A percentile compares a stretch with the other conserved stretches of the same genome.
phyloP scores from a whole-genome alignment of 2,329 filamentous ascomycete species.

The Moelleriella libera region DNA sequence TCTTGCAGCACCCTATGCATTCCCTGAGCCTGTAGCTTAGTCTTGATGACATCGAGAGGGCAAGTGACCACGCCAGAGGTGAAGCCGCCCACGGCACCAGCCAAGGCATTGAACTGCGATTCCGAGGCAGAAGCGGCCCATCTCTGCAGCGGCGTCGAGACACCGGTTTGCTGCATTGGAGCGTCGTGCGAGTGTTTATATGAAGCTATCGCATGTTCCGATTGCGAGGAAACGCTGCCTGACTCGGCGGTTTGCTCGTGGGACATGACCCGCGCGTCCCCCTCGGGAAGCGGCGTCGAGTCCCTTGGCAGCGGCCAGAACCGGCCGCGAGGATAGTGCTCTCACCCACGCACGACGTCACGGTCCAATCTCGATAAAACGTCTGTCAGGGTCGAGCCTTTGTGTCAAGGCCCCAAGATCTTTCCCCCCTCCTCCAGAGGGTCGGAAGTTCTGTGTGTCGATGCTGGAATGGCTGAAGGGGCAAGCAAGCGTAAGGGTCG shows the following conservation, averaged over 20 bases:
- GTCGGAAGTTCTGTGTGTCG: no score
- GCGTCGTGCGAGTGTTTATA: slow-evolving; percentile 17
- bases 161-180: slow-evolving; percentile 16
- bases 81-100: slow-evolving; percentile 79
- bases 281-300: no score
- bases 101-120: slow-evolving; percentile 64
- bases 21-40: slow-evolving; percentile 90
- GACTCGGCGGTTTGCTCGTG: slow-evolving; percentile 29
- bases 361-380: no score
- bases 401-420: no score
- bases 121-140: slow-evolving; percentile 44
- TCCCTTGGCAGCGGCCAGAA: no score
- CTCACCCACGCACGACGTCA: no score
- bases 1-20: slow-evolving; percentile 49
- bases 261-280: slow-evolving; percentile 27
- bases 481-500: no score
- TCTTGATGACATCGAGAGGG: slow-evolving; percentile 97
- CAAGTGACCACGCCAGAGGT: slow-evolving; percentile 91
- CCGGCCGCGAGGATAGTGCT: no score
- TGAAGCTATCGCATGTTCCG: slow-evolving; percentile 21
- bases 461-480: no score
- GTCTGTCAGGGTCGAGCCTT: no score
- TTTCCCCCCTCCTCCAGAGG: no score
- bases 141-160: slow-evolving; percentile 33
- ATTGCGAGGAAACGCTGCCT: slow-evolving; percentile 14